phyloP scores from a whole-genome alignment of 2,329 filamentous ascomycete species.

The Stachybotrys chlorohalonatus region DNA sequence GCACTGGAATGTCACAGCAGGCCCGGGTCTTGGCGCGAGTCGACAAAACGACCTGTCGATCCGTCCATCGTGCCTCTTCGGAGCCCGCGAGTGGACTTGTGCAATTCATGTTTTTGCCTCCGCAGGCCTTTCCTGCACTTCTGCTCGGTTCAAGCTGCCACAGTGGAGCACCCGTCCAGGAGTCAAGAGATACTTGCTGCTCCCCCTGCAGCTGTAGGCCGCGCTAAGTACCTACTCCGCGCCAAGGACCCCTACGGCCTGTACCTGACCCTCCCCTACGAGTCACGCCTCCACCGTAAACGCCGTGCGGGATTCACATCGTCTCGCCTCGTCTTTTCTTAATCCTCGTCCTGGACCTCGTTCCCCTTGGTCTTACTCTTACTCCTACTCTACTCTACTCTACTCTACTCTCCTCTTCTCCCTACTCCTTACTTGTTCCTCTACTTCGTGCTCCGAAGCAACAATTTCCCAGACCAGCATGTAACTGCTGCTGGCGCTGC shows the following conservation, averaged over 20 bases:
- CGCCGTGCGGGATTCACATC: neutral
- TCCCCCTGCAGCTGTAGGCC: too few species aligned
- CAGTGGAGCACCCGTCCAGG: too few species aligned
- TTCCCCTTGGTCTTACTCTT: neutral
- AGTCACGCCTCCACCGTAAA: neutral
- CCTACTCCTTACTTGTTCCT: neutral
- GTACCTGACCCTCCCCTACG: neutral
- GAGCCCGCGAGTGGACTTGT: too few species aligned
- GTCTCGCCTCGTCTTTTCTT: neutral
- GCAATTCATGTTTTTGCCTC: too few species aligned
- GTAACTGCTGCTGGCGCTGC: neutral
- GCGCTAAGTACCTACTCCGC: neutral
- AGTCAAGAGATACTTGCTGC: too few species aligned
- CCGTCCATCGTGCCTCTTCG: too few species aligned
- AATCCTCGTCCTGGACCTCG: neutral
- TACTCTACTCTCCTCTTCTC: conserved; percentile 1
- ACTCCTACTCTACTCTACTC: too few species aligned
- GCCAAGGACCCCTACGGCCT: neutral
- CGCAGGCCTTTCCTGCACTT: too few species aligned
- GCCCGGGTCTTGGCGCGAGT: too few species aligned
- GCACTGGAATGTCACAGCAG: too few species aligned
- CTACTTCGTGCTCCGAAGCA: neutral
- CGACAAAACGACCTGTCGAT: too few species aligned
- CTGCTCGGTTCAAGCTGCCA: too few species aligned
- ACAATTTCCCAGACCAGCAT: neutral